phyloP scores from a whole-genome alignment of 257 asterid species.

The Solanum chilense region DNA sequence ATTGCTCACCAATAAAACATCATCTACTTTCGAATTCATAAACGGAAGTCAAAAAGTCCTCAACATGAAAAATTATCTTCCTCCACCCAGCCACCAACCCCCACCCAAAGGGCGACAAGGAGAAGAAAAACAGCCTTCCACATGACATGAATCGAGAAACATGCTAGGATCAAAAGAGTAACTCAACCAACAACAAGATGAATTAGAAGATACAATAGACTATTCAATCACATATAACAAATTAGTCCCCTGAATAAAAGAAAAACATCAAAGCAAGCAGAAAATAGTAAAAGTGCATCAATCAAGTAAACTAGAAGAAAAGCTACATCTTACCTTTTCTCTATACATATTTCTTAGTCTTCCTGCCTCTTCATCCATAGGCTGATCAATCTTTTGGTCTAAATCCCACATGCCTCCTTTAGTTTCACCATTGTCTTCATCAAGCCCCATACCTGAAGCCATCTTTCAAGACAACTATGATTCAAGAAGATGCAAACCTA shows the following conservation, averaged over 20 bases:
- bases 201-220: not conserved
- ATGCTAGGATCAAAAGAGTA: not conserved
- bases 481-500: not conserved
- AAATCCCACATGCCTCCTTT: slow-evolving; percentile 95
- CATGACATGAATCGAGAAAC: not conserved
- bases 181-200: not conserved
- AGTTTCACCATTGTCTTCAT: slow-evolving; percentile 31
- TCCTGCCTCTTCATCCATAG: slow-evolving; percentile 99
- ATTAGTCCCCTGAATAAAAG: not conserved
- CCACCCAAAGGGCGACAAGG: not conserved
- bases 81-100: not conserved
- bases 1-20: not conserved
- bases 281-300: not conserved
- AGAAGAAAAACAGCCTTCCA: not conserved
- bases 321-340: slow-evolving; percentile 53
- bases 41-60: not conserved
- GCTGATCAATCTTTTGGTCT: slow-evolving; percentile 96
- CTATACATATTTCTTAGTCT: slow-evolving; percentile 68
- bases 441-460: slow-evolving; percentile 43
- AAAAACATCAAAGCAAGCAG: not conserved
- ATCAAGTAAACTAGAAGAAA: not conserved
- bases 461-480: slow-evolving; percentile 5
- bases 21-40: not conserved
- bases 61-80: not conserved
- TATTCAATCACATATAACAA: not conserved